Base-by-base conservation (phyloP, 345 rosid genomes). In the Populus davidiana region DNA sequence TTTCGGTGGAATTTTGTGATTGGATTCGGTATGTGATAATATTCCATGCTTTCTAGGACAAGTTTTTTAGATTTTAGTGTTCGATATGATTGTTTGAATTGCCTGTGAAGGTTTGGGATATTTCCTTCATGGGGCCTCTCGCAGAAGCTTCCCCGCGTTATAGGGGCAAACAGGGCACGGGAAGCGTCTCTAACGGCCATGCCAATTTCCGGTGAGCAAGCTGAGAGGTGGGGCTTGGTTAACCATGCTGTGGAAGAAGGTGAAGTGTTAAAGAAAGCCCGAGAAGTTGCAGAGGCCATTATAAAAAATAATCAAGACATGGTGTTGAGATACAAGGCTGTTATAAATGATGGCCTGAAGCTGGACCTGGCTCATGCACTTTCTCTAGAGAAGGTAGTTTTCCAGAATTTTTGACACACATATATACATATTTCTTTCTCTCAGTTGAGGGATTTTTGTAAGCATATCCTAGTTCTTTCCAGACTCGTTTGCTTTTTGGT, bases 91-190 rank as follows among this genome's bases (percentile, higher is more conserved):
- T 39, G 0, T 70, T 21, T 6, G 64, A 56, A 49, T 25, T 67
- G n/a, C 35, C 1, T 33, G 54, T 83, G 52, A 84, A 93, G 99
- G 77, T 91, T 96, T 81, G 96, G 94, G 68, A 91, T 96, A 89
- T 93, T 93, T 74, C 99, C 99, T 43, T 90, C 99, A 0, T 96
- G 99, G 96, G 98, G 98, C 66, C 89, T 96, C 27, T 96, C 99
- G 49, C 99, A 96, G 86, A 96, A 92, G 88, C 91, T 96, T 43
- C 74, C 94, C 2, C 88, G 96, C 36, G 81, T 93, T 71, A 88
- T 93, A 4, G 99, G 97, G 81, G 86, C 93, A 31, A 88, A 90
- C 77, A 90, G 86, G 82, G 98, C 99, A 39, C 89, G 96, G 0
- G 99, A 93, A 83, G 92, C 88, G 14, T 93, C 99, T 35, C 74